Percentiles rank a stretch among this genome's conserved stretches.
These are phyloP conservation scores for Chenopodium suecicum DNA, from an alignment of 148 eudicot genomes.

Conservation along the genomic window DNA sequence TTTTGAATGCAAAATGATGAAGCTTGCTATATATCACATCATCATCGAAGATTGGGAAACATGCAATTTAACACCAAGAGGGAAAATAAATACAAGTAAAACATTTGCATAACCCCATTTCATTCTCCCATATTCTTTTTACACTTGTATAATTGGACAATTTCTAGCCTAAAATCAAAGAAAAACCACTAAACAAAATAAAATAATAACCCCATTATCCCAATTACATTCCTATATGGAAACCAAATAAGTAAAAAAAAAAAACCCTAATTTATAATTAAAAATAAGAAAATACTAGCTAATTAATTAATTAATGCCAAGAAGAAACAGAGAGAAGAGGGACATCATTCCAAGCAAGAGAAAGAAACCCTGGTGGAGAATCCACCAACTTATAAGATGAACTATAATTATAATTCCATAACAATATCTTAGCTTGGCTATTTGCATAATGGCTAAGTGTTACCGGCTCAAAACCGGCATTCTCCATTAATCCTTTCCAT, in stretches of 20 bases:
- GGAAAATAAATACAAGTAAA: not conserved
- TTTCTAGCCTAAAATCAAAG: not conserved
- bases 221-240: slow-evolving; percentile 20
- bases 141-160: slow-evolving; percentile 24
- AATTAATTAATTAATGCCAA: slow-evolving; percentile 52
- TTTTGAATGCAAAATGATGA: not conserved
- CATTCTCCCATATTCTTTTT: slow-evolving; percentile 30
- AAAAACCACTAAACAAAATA: not conserved
- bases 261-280: not conserved
- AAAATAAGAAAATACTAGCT: not conserved
- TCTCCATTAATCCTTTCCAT: slow-evolving; percentile 67
- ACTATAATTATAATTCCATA: slow-evolving; percentile 81
- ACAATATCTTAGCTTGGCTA: slow-evolving; percentile 76
- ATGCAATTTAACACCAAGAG: not conserved
- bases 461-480: slow-evolving; percentile 62
- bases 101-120: slow-evolving; percentile 9
- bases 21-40: not conserved
- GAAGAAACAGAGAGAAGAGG: slow-evolving; percentile 79
- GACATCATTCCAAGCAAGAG: slow-evolving; percentile 78
- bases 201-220: slow-evolving; percentile 1
- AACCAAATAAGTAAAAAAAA: not conserved
- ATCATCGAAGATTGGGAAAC: not conserved
- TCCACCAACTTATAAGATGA: slow-evolving; percentile 48
- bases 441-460: slow-evolving; percentile 70
- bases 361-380: slow-evolving; percentile 62